Base-by-base conservation (phyloP, 108 stramenopile species). In the Epithemia pelagica region DNA sequence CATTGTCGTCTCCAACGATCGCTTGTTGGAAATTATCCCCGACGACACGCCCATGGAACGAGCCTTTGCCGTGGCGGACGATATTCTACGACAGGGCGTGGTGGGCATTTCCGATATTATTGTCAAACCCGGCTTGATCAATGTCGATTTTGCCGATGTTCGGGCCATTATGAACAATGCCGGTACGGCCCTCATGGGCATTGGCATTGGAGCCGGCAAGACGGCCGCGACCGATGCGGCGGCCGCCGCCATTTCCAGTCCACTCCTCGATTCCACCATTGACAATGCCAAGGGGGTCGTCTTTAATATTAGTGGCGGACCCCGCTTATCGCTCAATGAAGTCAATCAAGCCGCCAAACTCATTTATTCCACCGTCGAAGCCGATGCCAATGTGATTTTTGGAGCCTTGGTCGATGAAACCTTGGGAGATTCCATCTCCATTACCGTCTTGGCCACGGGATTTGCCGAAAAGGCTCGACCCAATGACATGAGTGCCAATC, bases 361-460 rank as follows among this genome's bases (percentile, higher is more conserved):
- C 58, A 95, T 95, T 70, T 93, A 95, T 74, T 78, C 87, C 32
- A 83, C 85, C 60, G 94, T 95, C 21, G 87, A 93, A 66, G 87
- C 86, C 33, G 87, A 94, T 76, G 92, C 95, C 58, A 94, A 96
- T 80, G 92, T 95, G 28, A 95, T 95, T 73, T 95, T 95, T 72
- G 94, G 94, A 5, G 94, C 75, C 19, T 60, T 71, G 58, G 74
- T 76, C 51, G 77, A 80, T 26, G 74, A 77, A 57, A 58, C 71
- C 24, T 33, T 82, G 52, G 77, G 66, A 15, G 81, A 82, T 58
- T 59, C 46, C 10, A 76, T 82, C 29, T 73, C 72, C 18, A 82
- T 82, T 58, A 82, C 81, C 10, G 81, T 82, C 20, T 63, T 82
- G 31, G 81, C 81, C 2, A 82, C 81, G 18, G 81, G 81, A 24